Percentiles rank a stretch among this genome's conserved stretches.
Conservation (phyloP, 106 monocot genomes). For the Dendrobium huoshanense region DNA sequence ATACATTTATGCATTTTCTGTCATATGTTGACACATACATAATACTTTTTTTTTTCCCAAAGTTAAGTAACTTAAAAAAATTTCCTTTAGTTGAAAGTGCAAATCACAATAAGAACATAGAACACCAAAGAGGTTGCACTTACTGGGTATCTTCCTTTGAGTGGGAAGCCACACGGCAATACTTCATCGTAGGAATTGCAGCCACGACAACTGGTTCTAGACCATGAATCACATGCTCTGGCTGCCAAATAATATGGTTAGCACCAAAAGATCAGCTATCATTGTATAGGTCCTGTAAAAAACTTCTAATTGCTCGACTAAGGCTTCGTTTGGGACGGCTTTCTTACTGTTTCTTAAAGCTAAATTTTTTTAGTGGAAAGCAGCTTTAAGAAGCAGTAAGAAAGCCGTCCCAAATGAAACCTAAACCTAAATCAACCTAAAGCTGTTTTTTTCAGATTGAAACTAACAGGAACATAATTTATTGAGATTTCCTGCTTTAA, state of each 20-base stretch:
- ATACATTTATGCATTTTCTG: too few species aligned
- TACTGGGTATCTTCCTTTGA: slow-evolving; percentile 60
- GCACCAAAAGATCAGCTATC: neutral
- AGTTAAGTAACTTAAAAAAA: too few species aligned
- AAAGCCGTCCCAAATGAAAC: too few species aligned
- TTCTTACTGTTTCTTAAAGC: too few species aligned
- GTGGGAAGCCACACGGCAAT: slow-evolving; percentile 26
- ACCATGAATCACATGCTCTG: slow-evolving; percentile 29
- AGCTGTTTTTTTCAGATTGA: neutral
- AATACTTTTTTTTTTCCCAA: too few species aligned
- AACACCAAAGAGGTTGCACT: slow-evolving; percentile 11
- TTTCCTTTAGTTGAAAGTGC: too few species aligned
- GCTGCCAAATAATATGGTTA: slow-evolving; percentile 19
- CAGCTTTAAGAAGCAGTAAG: too few species aligned
- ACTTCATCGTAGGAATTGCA: slow-evolving; percentile 52
- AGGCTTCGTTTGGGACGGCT: too few species aligned
- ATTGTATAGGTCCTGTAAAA: neutral
- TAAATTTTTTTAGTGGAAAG: too few species aligned
- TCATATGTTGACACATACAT: too few species aligned
- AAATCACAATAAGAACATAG: too few species aligned
- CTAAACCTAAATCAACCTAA: neutral
- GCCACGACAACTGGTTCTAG: slow-evolving; percentile 49
- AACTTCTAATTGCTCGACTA: neutral
- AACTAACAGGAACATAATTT: neutral
- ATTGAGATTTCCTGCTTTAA: neutral